These are phyloP conservation scores for Aphanomyces astaci DNA, from an alignment of 352 stramenopile genomes.

Conservation along the genomic window DNA sequence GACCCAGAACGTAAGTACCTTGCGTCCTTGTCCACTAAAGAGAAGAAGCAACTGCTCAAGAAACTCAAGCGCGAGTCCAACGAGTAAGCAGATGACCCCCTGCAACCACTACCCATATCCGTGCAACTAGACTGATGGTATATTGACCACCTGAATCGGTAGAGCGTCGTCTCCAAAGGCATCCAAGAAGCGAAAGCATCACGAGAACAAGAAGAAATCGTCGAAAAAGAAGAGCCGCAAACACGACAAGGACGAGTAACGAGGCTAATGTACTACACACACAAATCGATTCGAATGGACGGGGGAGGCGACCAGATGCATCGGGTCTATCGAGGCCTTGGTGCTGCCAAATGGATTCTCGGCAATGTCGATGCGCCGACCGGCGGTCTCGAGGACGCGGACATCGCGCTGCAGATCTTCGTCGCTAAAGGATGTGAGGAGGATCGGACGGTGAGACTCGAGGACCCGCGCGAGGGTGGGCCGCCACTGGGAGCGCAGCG, in stretches of 20 bases:
- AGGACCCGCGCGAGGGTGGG: constrained; percentile 48
- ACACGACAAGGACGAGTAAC: neutral
- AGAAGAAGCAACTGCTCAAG: constrained; percentile 55
- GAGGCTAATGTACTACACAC: neutral
- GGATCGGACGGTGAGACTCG: constrained; percentile 34
- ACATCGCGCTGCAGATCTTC: constrained; percentile 56
- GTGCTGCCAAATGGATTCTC: constrained; percentile 60
- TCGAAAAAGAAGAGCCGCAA: constrained; percentile 23
- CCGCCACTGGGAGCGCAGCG: constrained; percentile 39
- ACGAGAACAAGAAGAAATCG: constrained; percentile 23
- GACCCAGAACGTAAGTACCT: constrained; percentile 45
- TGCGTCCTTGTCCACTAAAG: constrained; percentile 48
- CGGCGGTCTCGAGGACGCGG: constrained; percentile 30
- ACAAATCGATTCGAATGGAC: constrained; percentile 19
- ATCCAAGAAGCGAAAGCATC: constrained; percentile 31
- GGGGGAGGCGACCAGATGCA: neutral
- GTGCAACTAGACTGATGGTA: too few relatives aligned
- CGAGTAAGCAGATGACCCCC: too few relatives aligned
- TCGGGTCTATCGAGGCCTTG: constrained; percentile 26
- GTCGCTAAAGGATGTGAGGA: constrained; percentile 59
- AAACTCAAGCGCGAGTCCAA: constrained; percentile 41
- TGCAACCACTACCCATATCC: too few relatives aligned
- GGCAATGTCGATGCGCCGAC: constrained; percentile 24
- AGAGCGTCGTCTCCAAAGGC: too few relatives aligned
- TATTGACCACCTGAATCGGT: too few relatives aligned